Conservation (phyloP, 2,329 filamentous ascomycete species). For the Sporothrix sp. region DNA sequence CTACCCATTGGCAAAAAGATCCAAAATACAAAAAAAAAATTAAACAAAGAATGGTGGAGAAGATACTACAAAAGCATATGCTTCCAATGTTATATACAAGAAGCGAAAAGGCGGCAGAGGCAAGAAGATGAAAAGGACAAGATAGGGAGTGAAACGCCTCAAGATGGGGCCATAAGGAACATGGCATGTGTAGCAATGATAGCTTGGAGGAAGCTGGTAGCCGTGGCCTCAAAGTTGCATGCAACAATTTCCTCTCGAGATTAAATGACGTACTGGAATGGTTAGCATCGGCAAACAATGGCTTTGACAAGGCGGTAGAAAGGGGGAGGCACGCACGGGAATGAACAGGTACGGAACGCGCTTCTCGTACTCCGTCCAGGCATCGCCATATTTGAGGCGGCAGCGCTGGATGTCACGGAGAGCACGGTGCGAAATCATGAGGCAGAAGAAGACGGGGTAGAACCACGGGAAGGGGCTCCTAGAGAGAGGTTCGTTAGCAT, state of each 20-base stretch:
- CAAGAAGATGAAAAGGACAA: background rate
- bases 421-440: constrained; percentile 75
- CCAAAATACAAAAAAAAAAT: background rate
- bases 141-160: background rate
- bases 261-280: constrained; percentile 11
- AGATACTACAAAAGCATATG: constrained; percentile 3
- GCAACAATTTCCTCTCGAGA: too few relatives aligned
- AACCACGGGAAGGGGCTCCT: constrained; percentile 80
- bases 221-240: too few relatives aligned
- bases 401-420: constrained; percentile 68
- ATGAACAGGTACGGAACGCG: constrained; percentile 24
- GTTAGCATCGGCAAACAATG: background rate
- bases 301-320: background rate
- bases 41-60: background rate
- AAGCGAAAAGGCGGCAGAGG: constrained; percentile 6
- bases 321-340: constrained; percentile 35
- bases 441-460: constrained; percentile 72
- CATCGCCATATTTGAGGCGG: constrained; percentile 58
- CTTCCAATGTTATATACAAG: constrained; percentile 12
- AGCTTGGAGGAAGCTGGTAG: too few relatives aligned
- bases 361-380: constrained; percentile 21
- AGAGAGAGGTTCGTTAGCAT: background rate
- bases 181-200: too few relatives aligned
- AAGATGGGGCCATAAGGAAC: too few relatives aligned
- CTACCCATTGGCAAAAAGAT: background rate